Percentiles rank a stretch among this genome's conserved stretches.
These are phyloP conservation scores for Xylaria sp. DNA, from an alignment of 2,329 filamentous ascomycete genomes.

Conservation along the genomic window DNA sequence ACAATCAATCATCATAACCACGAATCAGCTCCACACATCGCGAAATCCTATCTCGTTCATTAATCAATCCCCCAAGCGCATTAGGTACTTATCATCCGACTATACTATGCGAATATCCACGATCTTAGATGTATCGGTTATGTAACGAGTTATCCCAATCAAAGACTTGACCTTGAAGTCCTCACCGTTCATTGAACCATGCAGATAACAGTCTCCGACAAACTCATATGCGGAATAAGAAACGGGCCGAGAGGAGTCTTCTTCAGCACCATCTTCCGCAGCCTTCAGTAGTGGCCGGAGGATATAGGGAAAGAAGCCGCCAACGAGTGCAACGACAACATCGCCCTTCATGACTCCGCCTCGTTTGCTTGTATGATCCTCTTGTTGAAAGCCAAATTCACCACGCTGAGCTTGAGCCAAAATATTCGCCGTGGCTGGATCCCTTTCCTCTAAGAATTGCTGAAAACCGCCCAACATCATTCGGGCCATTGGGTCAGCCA, in stretches of 20 bases:
- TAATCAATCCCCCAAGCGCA: neutral
- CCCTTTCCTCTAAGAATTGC: slow-evolving; percentile 27
- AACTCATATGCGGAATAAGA: slow-evolving; percentile 39
- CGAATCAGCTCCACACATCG: no score
- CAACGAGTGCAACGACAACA: slow-evolving; percentile 39
- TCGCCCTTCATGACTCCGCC: slow-evolving; percentile 38
- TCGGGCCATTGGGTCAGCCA: slow-evolving; percentile 34
- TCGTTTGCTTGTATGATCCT: slow-evolving; percentile 4
- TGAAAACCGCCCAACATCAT: slow-evolving; percentile 37
- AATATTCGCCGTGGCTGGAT: slow-evolving; percentile 19
- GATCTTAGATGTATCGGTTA: neutral
- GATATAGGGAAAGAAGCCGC: slow-evolving; percentile 41
- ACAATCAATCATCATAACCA: no score
- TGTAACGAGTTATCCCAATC: neutral
- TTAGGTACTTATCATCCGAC: neutral
- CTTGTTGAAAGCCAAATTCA: slow-evolving; percentile 7
- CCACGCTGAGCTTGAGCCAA: slow-evolving; percentile 31
- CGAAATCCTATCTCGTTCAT: neutral
- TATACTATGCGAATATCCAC: slow-evolving; percentile 1
- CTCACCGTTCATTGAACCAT: slow-evolving; percentile 42
- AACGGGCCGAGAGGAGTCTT: neutral
- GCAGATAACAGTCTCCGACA: slow-evolving; percentile 41
- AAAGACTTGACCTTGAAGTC: slow-evolving; percentile 34
- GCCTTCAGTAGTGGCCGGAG: slow-evolving; percentile 30
- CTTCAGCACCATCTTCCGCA: neutral